These are phyloP conservation scores for Bremia lactucae DNA, from an alignment of 352 stramenopile genomes.

Conservation along the genomic window DNA sequence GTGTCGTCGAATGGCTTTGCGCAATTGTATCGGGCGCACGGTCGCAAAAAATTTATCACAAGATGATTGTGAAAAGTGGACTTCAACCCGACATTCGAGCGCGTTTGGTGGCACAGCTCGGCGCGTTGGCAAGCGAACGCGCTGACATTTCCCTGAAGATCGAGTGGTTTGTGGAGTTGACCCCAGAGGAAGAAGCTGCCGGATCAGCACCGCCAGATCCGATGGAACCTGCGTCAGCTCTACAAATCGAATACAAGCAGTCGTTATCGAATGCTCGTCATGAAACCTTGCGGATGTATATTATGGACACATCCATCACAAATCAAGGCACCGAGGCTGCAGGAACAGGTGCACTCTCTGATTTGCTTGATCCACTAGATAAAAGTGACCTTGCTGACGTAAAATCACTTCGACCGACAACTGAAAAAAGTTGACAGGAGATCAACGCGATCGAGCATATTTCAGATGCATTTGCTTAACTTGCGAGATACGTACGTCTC, in stretches of 20 bases:
- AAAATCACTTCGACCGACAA: not conserved
- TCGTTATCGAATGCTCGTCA: constrained; percentile 13
- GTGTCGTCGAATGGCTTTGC: constrained; percentile 56
- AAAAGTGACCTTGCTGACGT: constrained; percentile 1
- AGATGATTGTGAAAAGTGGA: constrained; percentile 62
- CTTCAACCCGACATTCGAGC: constrained; percentile 65
- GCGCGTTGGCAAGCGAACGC: constrained; percentile 47
- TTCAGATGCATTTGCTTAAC: no score
- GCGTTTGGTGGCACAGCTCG: constrained; percentile 47
- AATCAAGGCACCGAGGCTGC: constrained; percentile 11
- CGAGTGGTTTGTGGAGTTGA: constrained; percentile 53
- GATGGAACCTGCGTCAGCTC: constrained; percentile 2
- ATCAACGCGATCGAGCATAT: constrained; percentile 4
- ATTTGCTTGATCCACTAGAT: constrained; percentile 25
- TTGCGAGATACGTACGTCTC: no score
- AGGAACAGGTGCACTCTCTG: constrained; percentile 18
- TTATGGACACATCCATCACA: constrained; percentile 25
- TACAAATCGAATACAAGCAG: constrained; percentile 8
- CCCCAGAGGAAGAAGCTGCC: constrained; percentile 22
- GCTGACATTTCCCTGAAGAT: constrained; percentile 53
- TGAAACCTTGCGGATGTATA: constrained; percentile 62
- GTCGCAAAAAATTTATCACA: constrained; percentile 40
- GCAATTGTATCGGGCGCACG: constrained; percentile 51
- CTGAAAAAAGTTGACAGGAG: constrained; percentile 1
- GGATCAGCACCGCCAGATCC: constrained; percentile 9